phyloP scores from a whole-genome alignment of 2,329 filamentous ascomycete genomes.

The Xylariaceae sp. region DNA sequence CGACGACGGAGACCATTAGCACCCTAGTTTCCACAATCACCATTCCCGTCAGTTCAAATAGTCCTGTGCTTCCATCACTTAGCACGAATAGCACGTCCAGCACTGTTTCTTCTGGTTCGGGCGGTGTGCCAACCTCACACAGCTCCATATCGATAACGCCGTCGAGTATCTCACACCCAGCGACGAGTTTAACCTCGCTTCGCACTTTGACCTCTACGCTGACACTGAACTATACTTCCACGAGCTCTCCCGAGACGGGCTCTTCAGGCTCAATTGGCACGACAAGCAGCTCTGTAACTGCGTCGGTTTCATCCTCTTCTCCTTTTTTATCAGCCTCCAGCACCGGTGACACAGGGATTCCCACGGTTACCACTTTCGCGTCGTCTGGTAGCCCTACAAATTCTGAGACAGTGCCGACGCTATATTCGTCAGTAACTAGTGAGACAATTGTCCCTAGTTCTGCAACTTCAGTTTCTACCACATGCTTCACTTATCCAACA shows the following conservation, averaged over 20 bases:
- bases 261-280: constrained; percentile 12
- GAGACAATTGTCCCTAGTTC: constrained; percentile 6
- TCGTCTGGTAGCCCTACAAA: constrained; percentile 8
- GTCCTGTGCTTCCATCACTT: background rate
- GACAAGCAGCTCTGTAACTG: background rate
- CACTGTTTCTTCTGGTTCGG: constrained; percentile 12
- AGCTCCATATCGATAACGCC: constrained; percentile 21
- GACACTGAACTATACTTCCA: constrained; percentile 23
- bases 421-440: constrained; percentile 5
- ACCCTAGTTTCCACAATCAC: constrained; percentile 11
- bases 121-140: background rate
- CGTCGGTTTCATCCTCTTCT: background rate
- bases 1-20: constrained; percentile 23
- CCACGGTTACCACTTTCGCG: constrained; percentile 9
- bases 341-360: background rate
- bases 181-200: constrained; percentile 18
- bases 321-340: too few relatives aligned
- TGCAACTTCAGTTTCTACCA: constrained; percentile 24
- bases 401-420: constrained; percentile 15
- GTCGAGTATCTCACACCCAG: constrained; percentile 8
- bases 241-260: constrained; percentile 24
- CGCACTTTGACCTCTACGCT: constrained; percentile 21
- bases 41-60: constrained; percentile 15
- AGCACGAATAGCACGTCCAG: constrained; percentile 8
- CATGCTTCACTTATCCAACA: constrained; percentile 28